Evolutionary conservation across 257 asterid species (phyloP), one percentile per base, ranked within the genome.

Genomic region (Solanum lycopersicoides): DNA sequence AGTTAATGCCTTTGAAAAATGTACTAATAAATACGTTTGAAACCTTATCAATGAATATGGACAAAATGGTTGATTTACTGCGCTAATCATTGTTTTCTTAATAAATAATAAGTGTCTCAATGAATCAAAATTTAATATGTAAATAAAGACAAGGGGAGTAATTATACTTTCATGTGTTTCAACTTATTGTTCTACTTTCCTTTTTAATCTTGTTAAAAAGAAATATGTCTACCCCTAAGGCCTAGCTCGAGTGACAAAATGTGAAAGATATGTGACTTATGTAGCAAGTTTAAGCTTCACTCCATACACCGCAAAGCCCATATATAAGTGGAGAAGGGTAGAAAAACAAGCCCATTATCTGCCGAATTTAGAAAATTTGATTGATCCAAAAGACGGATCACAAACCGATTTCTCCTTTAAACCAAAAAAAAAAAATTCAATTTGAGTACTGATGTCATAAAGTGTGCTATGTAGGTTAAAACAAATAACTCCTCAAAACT

Each of bases 401-500:
- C 63, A 7, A 21, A 53, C 1, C 3, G 2, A 53, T 53, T 53
- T 53, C 63, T 53, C 4, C 0, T 6, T 53, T 53, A 53, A 6
- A 53, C 3, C 7, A 2, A 50, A 53, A 0, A 12, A 4, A 1
- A 35, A 0, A 35, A 1, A 37, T 5, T 37, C 39, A 37, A 6
- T 37, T 1, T 37, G 39, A 37, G 39, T 37, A 37, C 21, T 53
- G 10, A 53, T 53, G 23, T 53, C 63, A 16, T 53, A 53, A 53
- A 65, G 72, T 65, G 72, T 23, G 69, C 9, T 10, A 63, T 5
- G 30, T 28, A 65, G 12, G 12, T 12, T n/a, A 25, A n/a, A 56
- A 65, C 1, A 65, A n/a, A 25, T 25, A 65, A 65, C 35, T n/a
- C 13, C 15, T 65, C 9, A 65, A 65, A 65, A 56, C 65, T 56